Percentiles rank a stretch among this genome's conserved stretches.
Evolutionary conservation across 176 grass and related monocot genomes (phyloP).

Genomic region (Cenchrus fungigraminus): DNA sequence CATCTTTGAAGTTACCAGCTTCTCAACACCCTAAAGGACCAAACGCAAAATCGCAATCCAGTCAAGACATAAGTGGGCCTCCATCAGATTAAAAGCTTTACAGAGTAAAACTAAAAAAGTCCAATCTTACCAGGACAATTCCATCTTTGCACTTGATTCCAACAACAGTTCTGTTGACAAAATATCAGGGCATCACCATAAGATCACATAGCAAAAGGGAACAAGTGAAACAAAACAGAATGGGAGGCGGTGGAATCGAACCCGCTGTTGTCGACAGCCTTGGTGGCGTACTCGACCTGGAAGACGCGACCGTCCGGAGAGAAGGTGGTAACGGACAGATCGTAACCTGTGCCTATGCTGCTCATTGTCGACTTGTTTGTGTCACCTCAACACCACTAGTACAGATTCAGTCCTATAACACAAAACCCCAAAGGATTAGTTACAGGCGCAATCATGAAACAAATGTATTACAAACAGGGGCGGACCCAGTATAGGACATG

Average conservation of each 20-base stretch:
- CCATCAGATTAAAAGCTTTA: background rate
- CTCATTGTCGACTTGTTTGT: constrained; percentile 51
- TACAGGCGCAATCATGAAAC: background rate
- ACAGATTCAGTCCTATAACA: background rate
- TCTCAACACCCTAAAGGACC: constrained; percentile 71
- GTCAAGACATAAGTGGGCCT: background rate
- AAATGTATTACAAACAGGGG: too few relatives aligned
- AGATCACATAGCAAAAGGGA: background rate
- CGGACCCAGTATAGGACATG: too few relatives aligned
- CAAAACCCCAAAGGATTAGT: background rate
- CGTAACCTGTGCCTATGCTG: constrained; percentile 94
- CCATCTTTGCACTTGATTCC: constrained; percentile 98
- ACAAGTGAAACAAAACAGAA: constrained; percentile 15
- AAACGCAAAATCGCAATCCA: constrained; percentile 35
- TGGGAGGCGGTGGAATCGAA: constrained; percentile 28
- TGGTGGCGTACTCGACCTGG: constrained; percentile 90
- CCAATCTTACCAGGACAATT: constrained; percentile 66
- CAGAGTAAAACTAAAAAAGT: background rate
- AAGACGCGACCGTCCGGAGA: constrained; percentile 85
- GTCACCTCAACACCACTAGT: background rate
- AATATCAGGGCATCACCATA: constrained; percentile 22
- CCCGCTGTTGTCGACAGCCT: constrained; percentile 95
- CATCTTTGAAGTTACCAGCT: constrained; percentile 85
- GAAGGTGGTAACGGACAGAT: constrained; percentile 91
- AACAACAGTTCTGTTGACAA: constrained; percentile 62